Percentiles rank a stretch among this genome's conserved stretches.
Evolutionary conservation across 345 rosid species (phyloP).

Genomic region (Lepidium africanum): DNA sequence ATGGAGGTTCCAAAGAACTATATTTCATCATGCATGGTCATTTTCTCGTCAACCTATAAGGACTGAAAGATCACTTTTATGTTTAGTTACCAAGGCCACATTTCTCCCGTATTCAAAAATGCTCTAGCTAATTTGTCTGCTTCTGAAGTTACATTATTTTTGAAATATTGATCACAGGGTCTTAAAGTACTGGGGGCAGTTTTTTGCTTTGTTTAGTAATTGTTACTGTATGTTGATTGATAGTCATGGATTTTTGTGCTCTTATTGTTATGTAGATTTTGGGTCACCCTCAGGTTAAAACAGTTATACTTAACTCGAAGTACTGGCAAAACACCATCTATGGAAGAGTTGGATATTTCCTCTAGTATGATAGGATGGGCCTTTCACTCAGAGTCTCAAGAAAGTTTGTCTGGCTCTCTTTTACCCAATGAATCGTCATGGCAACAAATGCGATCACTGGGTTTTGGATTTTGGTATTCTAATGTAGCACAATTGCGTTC

Average conservation of each 20-base stretch:
- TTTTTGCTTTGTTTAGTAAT: conserved; percentile 1
- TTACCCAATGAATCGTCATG: conserved; percentile 75
- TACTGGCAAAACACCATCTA: conserved; percentile 51
- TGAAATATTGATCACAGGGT: not conserved
- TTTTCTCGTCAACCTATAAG: conserved; percentile 2
- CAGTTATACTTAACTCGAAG: conserved; percentile 48
- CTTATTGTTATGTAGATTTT: conserved; percentile 52
- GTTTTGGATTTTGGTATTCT: conserved; percentile 85
- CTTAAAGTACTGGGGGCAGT: not conserved
- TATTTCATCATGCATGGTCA: not conserved
- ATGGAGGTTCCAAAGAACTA: not conserved
- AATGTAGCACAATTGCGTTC: conserved; percentile 58
- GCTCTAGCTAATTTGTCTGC: not conserved
- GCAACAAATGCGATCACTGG: conserved; percentile 76
- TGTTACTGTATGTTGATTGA: conserved; percentile 11
- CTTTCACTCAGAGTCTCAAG: conserved; percentile 91
- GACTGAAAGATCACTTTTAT: not conserved
- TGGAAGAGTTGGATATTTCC: conserved; percentile 58
- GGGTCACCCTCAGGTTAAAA: conserved; percentile 72
- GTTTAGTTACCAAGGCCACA: not conserved
- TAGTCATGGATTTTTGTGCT: conserved; percentile 10
- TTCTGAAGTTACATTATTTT: conserved; percentile 7
- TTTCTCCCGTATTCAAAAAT: not conserved
- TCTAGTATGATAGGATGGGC: conserved; percentile 72
- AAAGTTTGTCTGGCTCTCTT: conserved; percentile 50